A percentile compares a stretch with the other conserved stretches of the same genome.
Conservation (phyloP, 768 basidiomycete genomes). For the Tylopilus felleus region DNA sequence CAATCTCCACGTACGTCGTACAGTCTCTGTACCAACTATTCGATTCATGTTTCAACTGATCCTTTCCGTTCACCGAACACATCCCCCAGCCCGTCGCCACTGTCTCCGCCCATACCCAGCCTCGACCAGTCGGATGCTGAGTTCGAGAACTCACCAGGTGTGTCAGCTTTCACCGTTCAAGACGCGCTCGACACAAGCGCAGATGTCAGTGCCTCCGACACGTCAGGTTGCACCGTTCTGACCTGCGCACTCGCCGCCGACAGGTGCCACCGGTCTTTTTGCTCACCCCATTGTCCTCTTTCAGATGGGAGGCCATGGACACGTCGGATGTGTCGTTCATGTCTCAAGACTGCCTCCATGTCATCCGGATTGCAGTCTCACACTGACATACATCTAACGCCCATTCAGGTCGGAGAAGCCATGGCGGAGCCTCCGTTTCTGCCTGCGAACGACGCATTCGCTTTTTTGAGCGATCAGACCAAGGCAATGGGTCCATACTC, state of each 20-base stretch:
- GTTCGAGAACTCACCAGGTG: too few species aligned
- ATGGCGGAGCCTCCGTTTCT: constrained; percentile 36
- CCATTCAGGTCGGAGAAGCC: constrained; percentile 45
- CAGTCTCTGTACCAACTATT: too few species aligned
- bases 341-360: constrained; percentile 52
- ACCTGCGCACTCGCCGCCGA: constrained; percentile 72
- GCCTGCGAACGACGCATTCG: constrained; percentile 19
- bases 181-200: constrained; percentile 56
- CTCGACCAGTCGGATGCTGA: too few species aligned
- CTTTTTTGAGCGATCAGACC: constrained; percentile 13
- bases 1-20: too few species aligned
- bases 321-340: constrained; percentile 68
- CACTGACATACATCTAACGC: constrained; percentile 42
- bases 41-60: too few species aligned
- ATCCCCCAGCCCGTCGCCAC: too few species aligned
- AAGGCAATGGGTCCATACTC: background rate
- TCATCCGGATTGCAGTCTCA: constrained; percentile 52
- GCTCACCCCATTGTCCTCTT: background rate
- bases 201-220: constrained; percentile 65
- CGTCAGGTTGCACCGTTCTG: constrained; percentile 56
- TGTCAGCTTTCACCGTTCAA: constrained; percentile 50
- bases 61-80: too few species aligned
- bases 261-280: constrained; percentile 39
- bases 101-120: too few species aligned
- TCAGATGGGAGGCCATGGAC: constrained; percentile 68